Base-by-base conservation (phyloP, 495 filamentous ascomycete genomes). In the Lepraria neglecta region DNA sequence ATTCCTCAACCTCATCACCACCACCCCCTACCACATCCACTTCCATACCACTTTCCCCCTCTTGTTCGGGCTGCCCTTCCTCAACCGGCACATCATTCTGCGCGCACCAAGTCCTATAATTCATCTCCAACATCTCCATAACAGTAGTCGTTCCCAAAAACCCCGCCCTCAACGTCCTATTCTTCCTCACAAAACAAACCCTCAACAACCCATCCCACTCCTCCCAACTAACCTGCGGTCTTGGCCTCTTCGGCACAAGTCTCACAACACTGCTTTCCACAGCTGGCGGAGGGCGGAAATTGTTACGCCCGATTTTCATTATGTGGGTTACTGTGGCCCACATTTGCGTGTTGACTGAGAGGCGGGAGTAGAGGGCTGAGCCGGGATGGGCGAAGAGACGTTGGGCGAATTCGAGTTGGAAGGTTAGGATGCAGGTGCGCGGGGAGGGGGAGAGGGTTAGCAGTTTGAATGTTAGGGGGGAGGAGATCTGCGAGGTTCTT, bases 191-290 rank as follows among this genome's bases (percentile, higher is more conserved):
- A 73, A 97, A 97, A 54, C 81, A 85, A 42, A 97, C 85, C 53
- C 92, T 73, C 65, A 97, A 70, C 63, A 97, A 75, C 0, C 92
- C 92, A 71, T 97, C 92, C 84, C 91, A 97, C 74, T 97, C 92
- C 53, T 95, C 89, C 70, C 92, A 97, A 65, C 84, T 88, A 55
- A 96, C 87, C 60, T 88, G 83, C 50, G 92, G 94, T 24, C 91
- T 73, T 15, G 91, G 91, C 35, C 82, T 77, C 76, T 96, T 91
- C 10, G 86, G 87, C 63, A 89, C 83, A 52, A 96, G 78, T 38
- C 85, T 72, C 54, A 91, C 81, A n/a, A 92, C 90, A 60, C 84
- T 89, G 14, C 83, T 88, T 73, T 97, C 92, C 21, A 97, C 92
- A 68, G 87, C 81, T 11, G 92, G 92, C 21, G 92, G 92, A 1